Conservation (phyloP, 2,329 filamentous ascomycete species). For the Diaporthe helianthi region DNA sequence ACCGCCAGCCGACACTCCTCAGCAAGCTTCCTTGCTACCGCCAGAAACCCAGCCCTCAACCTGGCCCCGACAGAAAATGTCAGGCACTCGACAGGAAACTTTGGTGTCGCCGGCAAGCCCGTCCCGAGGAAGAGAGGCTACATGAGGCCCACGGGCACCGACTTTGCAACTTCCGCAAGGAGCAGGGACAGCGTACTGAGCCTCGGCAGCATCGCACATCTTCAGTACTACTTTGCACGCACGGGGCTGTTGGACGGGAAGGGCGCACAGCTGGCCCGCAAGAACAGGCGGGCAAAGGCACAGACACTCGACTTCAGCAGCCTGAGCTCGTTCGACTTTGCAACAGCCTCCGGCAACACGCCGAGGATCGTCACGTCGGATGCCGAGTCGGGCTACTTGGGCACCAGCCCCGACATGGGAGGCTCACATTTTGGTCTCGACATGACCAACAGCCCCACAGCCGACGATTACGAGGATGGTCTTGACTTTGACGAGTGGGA, state of each 20-base stretch:
- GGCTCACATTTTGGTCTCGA: slow-evolving; percentile 45
- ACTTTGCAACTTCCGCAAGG: slow-evolving; percentile 89
- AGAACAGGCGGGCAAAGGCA: slow-evolving; percentile 62
- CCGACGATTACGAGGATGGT: slow-evolving; percentile 51
- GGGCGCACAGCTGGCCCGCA: slow-evolving; percentile 82
- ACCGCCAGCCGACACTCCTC: slow-evolving; percentile 70
- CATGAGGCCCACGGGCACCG: slow-evolving; percentile 83
- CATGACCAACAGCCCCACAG: slow-evolving; percentile 46
- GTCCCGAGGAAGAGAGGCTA: slow-evolving; percentile 74
- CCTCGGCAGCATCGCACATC: slow-evolving; percentile 92
- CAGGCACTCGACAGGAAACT: slow-evolving; percentile 56
- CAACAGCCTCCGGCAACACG: slow-evolving; percentile 36
- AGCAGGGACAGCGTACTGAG: slow-evolving; percentile 96
- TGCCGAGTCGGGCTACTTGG: slow-evolving; percentile 65
- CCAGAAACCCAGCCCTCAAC: slow-evolving; percentile 52
- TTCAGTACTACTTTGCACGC: slow-evolving; percentile 97
- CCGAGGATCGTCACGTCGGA: slow-evolving; percentile 55
- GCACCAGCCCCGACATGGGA: slow-evolving; percentile 63
- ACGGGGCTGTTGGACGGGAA: slow-evolving; percentile 94
- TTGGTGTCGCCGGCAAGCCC: slow-evolving; percentile 41
- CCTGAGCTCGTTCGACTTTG: slow-evolving; percentile 54
- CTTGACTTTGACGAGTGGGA: slow-evolving; percentile 67
- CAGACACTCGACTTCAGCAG: slow-evolving; percentile 65
- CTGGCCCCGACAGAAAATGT: slow-evolving; percentile 39
- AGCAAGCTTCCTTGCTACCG: slow-evolving; percentile 58